A percentile compares a stretch with the other conserved stretches of the same genome.
Conservation (phyloP, 108 stramenopile species). For the Conticribra weissflogii region DNA sequence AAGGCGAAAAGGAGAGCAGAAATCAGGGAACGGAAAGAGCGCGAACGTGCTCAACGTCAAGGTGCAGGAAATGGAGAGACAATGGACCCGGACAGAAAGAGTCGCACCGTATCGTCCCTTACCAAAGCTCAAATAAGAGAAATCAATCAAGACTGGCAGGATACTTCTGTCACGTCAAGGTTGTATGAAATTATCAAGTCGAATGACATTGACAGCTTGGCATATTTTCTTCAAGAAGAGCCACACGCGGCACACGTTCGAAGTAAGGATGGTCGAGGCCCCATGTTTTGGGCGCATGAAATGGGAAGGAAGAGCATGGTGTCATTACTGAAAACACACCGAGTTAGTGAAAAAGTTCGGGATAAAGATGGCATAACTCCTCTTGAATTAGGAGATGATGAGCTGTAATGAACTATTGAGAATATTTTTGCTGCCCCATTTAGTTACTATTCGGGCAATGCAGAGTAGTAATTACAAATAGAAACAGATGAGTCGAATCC, state of each 20-base stretch:
- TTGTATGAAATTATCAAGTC: constrained; percentile 73
- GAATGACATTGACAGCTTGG: constrained; percentile 47
- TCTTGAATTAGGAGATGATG: constrained; percentile 47
- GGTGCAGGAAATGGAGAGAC: background rate
- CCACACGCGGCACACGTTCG: constrained; percentile 71
- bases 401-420: too few relatives aligned
- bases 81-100: constrained; percentile 6
- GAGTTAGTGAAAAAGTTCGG: constrained; percentile 67
- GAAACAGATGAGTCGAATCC: too few relatives aligned
- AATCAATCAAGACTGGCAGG: constrained; percentile 74
- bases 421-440: too few relatives aligned
- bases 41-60: constrained; percentile 1
- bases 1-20: constrained; percentile 47
- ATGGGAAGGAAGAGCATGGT: constrained; percentile 63
- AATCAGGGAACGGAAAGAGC: constrained; percentile 22
- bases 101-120: too few relatives aligned
- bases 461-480: too few relatives aligned
- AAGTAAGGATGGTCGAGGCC: constrained; percentile 57
- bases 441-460: too few relatives aligned
- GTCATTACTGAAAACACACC: constrained; percentile 61
- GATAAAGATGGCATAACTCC: constrained; percentile 80
- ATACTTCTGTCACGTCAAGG: constrained; percentile 63
- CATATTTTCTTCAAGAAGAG: constrained; percentile 40
- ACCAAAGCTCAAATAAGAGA: constrained; percentile 60
- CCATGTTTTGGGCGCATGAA: constrained; percentile 92